These are phyloP conservation scores for Brassica cretica DNA, from an alignment of 345 rosid species.

Conservation along the genomic window DNA sequence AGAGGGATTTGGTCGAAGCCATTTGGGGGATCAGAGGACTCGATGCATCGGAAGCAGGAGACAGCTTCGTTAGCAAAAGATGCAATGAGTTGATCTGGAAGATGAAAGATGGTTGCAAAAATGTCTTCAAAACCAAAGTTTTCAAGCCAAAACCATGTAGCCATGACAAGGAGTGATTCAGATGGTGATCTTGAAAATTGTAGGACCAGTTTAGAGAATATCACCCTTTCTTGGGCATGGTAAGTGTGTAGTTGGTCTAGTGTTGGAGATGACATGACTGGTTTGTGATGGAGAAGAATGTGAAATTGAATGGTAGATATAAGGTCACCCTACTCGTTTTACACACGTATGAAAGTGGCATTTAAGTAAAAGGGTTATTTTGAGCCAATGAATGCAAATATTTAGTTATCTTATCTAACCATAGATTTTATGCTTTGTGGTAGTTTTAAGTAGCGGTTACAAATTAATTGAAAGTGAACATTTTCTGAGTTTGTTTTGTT, in stretches of 20 bases:
- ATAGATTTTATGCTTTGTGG: not conserved
- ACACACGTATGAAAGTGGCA: not conserved
- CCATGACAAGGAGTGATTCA: slow-evolving; percentile 48
- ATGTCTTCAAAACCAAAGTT: slow-evolving; percentile 31
- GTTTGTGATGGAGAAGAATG: not conserved
- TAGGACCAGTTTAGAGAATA: slow-evolving; percentile 43
- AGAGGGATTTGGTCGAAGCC: slow-evolving; percentile 22
- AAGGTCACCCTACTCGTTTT: not conserved
- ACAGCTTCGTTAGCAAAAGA: slow-evolving; percentile 43
- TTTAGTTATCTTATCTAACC: not conserved
- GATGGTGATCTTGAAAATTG: slow-evolving; percentile 30
- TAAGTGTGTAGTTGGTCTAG: slow-evolving; percentile 33
- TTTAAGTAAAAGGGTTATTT: not conserved
- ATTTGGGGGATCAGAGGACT: not conserved
- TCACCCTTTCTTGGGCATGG: slow-evolving; percentile 41
- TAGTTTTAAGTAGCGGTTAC: slow-evolving; percentile 12
- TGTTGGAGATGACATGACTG: slow-evolving; percentile 27
- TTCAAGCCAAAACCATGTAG: slow-evolving; percentile 58
- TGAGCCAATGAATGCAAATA: not conserved
- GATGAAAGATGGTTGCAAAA: slow-evolving; percentile 3
- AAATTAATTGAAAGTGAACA: not conserved
- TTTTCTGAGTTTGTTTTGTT: not conserved
- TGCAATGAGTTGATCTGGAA: slow-evolving; percentile 26
- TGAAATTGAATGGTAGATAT: not conserved
- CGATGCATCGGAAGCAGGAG: slow-evolving; percentile 26